Evolutionary conservation across 2,329 filamentous ascomycete genomes (phyloP), one percentile per base, ranked within the genome.

Genomic region (Rhynchosporium graminicola): DNA sequence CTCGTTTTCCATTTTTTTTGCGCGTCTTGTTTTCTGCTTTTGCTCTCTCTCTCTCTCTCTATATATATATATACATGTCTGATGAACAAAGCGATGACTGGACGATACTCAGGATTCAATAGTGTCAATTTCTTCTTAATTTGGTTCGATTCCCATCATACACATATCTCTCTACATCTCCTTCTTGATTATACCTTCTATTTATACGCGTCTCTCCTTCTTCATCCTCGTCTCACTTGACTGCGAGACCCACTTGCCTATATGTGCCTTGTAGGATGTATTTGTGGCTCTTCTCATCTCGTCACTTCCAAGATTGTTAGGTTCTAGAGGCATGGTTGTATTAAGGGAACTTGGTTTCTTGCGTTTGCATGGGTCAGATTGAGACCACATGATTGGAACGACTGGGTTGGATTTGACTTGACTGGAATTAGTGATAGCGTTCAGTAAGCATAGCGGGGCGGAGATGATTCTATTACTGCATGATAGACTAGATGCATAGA

Each of bases 1-100:
- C 38, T 54, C 29, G 40, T 9, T 20, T 62, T 62, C 46, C 47
- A 62, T 61, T 28, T 51, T 51, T 45, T 45, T 47, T 36, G 45
- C 28, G 33, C 31, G 26, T 20, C 29, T 10, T 46, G n/a, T n/a
- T 13, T 33, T 31, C 10, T 45, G 46, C 20, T 48, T 48, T 48
- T 48, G 20, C 28, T 43, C 20, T 56, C 7, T n/a, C 9, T 12
- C 38, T 31, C 12, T 56, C 31, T 29, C 20, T 20, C 20, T 20
- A 20, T 20, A 20, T 20, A 20, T 20, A 20, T 56, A 46, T 36
- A 46, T 33, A 45, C 29, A 57, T 28, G n/a, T 46, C 38, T 43
- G 26, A 57, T 57, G 28, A 45, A 36, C 13, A 15, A 46, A 57
- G 54, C 12, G 40, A 56, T n/a, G 52, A 43, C 15, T 20, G 52